Evolutionary conservation across 1,139 yeast genomes (phyloP).

Genomic region (Saccharomyces hybrid): DNA sequence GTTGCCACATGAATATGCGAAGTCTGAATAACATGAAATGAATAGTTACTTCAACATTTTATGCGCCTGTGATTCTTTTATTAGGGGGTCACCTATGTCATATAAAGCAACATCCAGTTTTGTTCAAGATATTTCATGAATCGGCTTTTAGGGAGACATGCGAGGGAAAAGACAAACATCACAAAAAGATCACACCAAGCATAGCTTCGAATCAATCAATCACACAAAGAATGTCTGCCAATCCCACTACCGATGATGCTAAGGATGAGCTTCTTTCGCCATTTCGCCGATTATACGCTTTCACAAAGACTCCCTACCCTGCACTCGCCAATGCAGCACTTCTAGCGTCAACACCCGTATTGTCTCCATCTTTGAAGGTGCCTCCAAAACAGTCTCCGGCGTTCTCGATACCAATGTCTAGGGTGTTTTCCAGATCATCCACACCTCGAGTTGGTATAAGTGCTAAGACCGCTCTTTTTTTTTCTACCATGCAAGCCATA

Average conservation of each 20-base stretch:
- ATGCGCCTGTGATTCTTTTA: background rate
- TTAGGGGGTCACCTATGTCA: background rate
- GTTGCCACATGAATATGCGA: too few relatives aligned
- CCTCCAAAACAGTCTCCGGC: slow-evolving; percentile 9
- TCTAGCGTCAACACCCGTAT: slow-evolving; percentile 41
- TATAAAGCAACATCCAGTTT: background rate
- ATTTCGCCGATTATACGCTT: slow-evolving; percentile 26
- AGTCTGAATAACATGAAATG: too few relatives aligned
- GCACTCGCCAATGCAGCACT: slow-evolving; percentile 42
- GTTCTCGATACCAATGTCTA: background rate
- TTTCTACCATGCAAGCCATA: slow-evolving; percentile 63
- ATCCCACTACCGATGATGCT: background rate
- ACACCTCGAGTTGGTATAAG: slow-evolving; percentile 38
- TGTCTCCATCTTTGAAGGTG: slow-evolving; percentile 29
- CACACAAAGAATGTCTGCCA: background rate
- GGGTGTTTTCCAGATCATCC: background rate
- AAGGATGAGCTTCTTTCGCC: slow-evolving; percentile 10
- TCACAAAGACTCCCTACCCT: slow-evolving; percentile 48
- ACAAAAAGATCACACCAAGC: background rate
- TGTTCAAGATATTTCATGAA: background rate
- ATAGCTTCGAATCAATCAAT: background rate
- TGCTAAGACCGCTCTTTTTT: slow-evolving; percentile 41
- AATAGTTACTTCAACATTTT: too few relatives aligned
- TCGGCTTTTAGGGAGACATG: background rate
- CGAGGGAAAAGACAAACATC: background rate